Percentiles rank a stretch among this genome's conserved stretches.
These are phyloP conservation scores for Plasmodium billcollinsi DNA, from an alignment of 169 alveolate genomes.

Conservation along the genomic window DNA sequence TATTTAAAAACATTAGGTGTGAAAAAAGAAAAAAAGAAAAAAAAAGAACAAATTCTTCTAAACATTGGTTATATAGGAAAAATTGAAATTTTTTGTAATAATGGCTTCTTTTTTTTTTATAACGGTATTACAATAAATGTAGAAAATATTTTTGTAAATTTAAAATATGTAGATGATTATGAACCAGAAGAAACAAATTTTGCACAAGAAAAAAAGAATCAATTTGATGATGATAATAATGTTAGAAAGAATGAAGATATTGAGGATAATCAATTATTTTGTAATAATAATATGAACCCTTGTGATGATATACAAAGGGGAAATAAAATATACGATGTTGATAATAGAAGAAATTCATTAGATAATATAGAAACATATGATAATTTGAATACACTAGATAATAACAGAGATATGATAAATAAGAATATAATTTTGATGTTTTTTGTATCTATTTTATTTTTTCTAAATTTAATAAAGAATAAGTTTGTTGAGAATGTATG, in stretches of 20 bases:
- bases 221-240: not conserved
- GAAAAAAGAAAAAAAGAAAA: too few relatives aligned
- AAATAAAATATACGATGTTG: not conserved
- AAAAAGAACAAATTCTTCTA: too few relatives aligned
- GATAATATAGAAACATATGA: too few relatives aligned
- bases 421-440: not conserved
- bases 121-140: constrained; percentile 7
- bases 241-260: not conserved
- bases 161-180: not conserved
- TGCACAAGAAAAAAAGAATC: not conserved
- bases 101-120: constrained; percentile 2
- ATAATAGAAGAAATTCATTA: not conserved
- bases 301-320: too few relatives aligned
- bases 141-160: constrained; percentile 30
- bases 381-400: not conserved
- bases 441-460: not conserved
- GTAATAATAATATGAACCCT: not conserved
- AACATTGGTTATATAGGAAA: too few relatives aligned
- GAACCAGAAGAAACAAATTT: not conserved
- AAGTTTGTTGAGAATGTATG: not conserved
- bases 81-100: too few relatives aligned
- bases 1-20: too few relatives aligned
- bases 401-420: not conserved
- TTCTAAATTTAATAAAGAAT: not conserved
- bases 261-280: too few relatives aligned